These are phyloP conservation scores for Zychaea mexicana DNA, from an alignment of 371 early-diverging fungal species.

Conservation along the genomic window DNA sequence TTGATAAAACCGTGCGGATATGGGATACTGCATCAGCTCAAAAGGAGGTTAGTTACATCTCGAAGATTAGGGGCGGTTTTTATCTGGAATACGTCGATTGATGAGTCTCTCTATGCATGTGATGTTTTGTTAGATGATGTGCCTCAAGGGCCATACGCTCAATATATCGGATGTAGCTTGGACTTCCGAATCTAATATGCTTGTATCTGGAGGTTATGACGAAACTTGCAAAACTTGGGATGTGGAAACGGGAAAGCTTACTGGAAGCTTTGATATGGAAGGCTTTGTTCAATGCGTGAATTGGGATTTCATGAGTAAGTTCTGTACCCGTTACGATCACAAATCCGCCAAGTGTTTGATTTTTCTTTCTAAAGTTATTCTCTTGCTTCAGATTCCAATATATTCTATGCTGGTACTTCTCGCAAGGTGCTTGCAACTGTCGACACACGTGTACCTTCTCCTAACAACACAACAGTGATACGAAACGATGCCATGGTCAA, in stretches of 20 bases:
- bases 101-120: too few relatives aligned
- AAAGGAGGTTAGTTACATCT: conserved; percentile 75
- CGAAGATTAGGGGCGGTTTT: too few relatives aligned
- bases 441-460: conserved; percentile 60
- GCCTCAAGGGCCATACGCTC: conserved; percentile 75
- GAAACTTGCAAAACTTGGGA: conserved; percentile 89
- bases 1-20: conserved; percentile 88
- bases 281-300: conserved; percentile 89
- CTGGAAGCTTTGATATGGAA: conserved; percentile 69
- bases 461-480: conserved; percentile 32
- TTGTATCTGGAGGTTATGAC: conserved; percentile 84
- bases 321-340: too few relatives aligned
- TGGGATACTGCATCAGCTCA: conserved; percentile 81
- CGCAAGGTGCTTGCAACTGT: conserved; percentile 73
- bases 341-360: too few relatives aligned
- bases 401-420: conserved; percentile 82
- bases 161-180: conserved; percentile 87
- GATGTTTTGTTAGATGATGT: conserved; percentile 26
- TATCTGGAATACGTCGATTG: neutral
- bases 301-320: conserved; percentile 74
- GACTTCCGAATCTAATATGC: conserved; percentile 70
- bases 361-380: neutral
- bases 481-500: conserved; percentile 85
- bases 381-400: conserved; percentile 58
- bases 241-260: conserved; percentile 67